phyloP scores from a whole-genome alignment of 768 basidiomycete genomes.

The Pulveroboletus sp. region DNA sequence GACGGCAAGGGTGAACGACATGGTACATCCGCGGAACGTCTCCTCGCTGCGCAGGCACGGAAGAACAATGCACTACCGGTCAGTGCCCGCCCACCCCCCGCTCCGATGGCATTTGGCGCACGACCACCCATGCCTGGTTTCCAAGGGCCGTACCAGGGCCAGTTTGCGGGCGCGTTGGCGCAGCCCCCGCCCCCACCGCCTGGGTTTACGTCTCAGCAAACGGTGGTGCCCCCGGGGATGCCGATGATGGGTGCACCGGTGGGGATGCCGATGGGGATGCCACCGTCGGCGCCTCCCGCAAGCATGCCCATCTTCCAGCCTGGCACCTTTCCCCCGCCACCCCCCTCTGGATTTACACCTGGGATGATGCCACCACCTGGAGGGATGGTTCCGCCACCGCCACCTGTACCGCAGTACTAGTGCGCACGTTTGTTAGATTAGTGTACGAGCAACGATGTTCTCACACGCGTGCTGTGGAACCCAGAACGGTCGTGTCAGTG shows the following conservation, averaged over 20 bases:
- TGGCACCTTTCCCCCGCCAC: conserved; percentile 56
- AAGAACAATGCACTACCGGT: conserved; percentile 92
- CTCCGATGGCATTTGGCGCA: conserved; percentile 69
- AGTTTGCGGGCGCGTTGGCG: conserved; percentile 87
- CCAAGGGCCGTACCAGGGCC: conserved; percentile 80
- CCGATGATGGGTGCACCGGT: conserved; percentile 34
- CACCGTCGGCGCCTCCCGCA: conserved; percentile 28
- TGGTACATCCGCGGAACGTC: conserved; percentile 94
- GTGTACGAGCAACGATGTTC: neutral
- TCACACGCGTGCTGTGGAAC: neutral
- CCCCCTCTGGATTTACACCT: conserved; percentile 64
- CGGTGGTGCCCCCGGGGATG: conserved; percentile 49
- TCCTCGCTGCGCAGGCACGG: conserved; percentile 91
- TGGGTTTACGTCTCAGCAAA: conserved; percentile 74
- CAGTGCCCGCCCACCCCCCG: conserved; percentile 69
- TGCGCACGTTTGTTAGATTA: conserved; percentile 8
- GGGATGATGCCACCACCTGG: conserved; percentile 35
- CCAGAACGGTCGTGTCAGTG: conserved; percentile 4
- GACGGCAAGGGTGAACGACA: conserved; percentile 98
- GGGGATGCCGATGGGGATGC: conserved; percentile 37
- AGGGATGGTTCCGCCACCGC: conserved; percentile 44
- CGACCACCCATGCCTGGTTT: conserved; percentile 68
- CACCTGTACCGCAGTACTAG: conserved; percentile 37
- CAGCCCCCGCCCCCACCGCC: conserved; percentile 80
- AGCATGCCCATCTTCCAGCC: conserved; percentile 47